Evolutionary conservation across 2,329 filamentous ascomycete genomes (phyloP).

Genomic region (Ceratocystis cacaofunesta): DNA sequence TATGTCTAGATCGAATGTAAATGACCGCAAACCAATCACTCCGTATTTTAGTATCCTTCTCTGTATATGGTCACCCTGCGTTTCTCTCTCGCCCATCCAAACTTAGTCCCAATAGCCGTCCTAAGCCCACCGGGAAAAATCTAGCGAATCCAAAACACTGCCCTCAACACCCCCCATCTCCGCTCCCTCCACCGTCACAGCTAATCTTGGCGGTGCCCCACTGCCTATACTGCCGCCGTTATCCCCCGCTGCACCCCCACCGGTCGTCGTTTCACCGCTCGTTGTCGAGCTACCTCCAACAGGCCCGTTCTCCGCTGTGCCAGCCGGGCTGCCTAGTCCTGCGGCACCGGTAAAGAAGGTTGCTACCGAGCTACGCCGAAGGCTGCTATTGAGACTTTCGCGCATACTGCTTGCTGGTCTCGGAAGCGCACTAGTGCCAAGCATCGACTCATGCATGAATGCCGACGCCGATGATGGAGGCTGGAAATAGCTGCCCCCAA

Average conservation of each 20-base stretch:
- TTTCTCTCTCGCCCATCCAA: background rate
- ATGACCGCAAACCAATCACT: background rate
- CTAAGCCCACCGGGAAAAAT: constrained; percentile 37
- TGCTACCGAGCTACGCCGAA: constrained; percentile 48
- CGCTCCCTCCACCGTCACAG: constrained; percentile 39
- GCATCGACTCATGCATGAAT: constrained; percentile 17
- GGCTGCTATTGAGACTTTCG: constrained; percentile 43
- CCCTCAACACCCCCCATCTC: constrained; percentile 27
- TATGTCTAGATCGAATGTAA: background rate
- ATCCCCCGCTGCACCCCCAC: constrained; percentile 38
- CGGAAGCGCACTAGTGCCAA: constrained; percentile 22
- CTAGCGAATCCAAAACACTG: constrained; percentile 31
- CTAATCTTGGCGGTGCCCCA: background rate
- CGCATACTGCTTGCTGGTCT: constrained; percentile 37
- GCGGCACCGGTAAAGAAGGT: constrained; percentile 39
- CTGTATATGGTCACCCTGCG: background rate
- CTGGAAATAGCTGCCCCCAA: constrained; percentile 22
- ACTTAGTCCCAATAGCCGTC: background rate
- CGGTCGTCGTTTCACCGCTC: constrained; percentile 42
- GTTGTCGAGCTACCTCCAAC: constrained; percentile 25
- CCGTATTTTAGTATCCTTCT: background rate
- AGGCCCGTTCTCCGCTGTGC: background rate
- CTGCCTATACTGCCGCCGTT: constrained; percentile 37
- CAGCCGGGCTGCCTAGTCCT: background rate
- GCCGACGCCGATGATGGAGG: constrained; percentile 13